These are phyloP conservation scores for Firmiana major DNA, from an alignment of 345 rosid genomes.

Conservation along the genomic window DNA sequence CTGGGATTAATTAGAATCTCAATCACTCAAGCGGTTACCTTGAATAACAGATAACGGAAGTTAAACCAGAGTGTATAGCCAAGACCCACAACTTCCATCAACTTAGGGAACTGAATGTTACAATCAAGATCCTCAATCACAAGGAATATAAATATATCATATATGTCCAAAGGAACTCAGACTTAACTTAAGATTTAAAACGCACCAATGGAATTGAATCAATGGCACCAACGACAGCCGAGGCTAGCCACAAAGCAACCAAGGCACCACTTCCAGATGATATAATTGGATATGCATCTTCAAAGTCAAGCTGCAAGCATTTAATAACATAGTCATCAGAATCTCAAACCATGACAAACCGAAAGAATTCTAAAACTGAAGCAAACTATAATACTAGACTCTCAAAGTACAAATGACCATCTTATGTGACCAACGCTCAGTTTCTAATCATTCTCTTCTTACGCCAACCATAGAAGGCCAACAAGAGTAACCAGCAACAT, in stretches of 20 bases:
- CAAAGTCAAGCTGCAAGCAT: constrained; percentile 53
- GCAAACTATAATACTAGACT: not conserved
- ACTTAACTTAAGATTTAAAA: not conserved
- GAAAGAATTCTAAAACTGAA: not conserved
- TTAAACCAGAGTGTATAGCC: constrained; percentile 83
- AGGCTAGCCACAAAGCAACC: constrained; percentile 52
- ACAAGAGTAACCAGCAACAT: not conserved
- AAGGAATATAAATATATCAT: not conserved
- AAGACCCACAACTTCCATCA: constrained; percentile 91
- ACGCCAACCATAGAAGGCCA: not conserved
- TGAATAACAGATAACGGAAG: constrained; percentile 67
- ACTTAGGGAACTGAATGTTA: constrained; percentile 62
- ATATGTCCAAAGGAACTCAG: not conserved
- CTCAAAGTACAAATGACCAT: not conserved
- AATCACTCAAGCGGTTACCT: constrained; percentile 40
- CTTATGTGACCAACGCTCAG: not conserved
- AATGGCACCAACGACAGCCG: constrained; percentile 59
- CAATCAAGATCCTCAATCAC: not conserved
- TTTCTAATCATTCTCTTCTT: not conserved
- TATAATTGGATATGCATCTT: constrained; percentile 47
- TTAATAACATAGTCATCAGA: not conserved
- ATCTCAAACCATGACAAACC: not conserved
- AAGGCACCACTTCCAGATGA: constrained; percentile 61
- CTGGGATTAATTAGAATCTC: not conserved
- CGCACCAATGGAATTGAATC: constrained; percentile 87